phyloP scores from a whole-genome alignment of 2,329 filamentous ascomycete species.

The Colletotrichum sp. region DNA sequence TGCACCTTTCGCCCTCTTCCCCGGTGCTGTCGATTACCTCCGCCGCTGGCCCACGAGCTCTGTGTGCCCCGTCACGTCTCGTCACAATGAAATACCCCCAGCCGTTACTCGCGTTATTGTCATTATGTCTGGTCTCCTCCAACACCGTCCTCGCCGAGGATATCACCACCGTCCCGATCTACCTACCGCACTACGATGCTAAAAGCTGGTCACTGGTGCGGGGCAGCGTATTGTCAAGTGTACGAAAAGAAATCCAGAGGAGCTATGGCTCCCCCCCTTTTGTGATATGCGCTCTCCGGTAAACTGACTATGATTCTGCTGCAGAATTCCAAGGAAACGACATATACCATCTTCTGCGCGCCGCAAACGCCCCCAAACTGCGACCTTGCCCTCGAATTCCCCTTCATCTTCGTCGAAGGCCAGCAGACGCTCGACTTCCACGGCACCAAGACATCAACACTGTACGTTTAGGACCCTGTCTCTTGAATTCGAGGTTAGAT shows the following conservation, averaged over 20 bases:
- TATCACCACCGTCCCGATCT: conserved; percentile 48
- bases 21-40: not conserved
- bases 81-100: conserved; percentile 15
- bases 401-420: conserved; percentile 52
- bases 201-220: conserved; percentile 49
- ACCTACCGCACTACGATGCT: conserved; percentile 46
- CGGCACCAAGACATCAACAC: conserved; percentile 45
- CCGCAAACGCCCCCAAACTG: conserved; percentile 44
- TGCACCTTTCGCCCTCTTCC: not conserved
- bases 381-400: conserved; percentile 49
- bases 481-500: not conserved
- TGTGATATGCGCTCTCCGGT: not conserved
- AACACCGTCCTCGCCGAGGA: conserved; percentile 18
- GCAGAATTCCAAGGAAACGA: conserved; percentile 45
- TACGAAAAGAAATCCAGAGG: conserved; percentile 25
- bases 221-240: conserved; percentile 50
- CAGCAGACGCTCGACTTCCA: conserved; percentile 48
- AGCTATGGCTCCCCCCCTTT: not conserved
- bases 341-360: conserved; percentile 55
- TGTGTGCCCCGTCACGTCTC: not conserved
- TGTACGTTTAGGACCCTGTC: conserved; percentile 35
- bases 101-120: conserved; percentile 29
- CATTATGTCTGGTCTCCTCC: conserved; percentile 22
- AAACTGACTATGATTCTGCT: not conserved
- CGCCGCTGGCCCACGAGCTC: not conserved